Evolutionary conservation across 2,329 filamentous ascomycete species (phyloP).

Genomic region (Shiraia sp.): DNA sequence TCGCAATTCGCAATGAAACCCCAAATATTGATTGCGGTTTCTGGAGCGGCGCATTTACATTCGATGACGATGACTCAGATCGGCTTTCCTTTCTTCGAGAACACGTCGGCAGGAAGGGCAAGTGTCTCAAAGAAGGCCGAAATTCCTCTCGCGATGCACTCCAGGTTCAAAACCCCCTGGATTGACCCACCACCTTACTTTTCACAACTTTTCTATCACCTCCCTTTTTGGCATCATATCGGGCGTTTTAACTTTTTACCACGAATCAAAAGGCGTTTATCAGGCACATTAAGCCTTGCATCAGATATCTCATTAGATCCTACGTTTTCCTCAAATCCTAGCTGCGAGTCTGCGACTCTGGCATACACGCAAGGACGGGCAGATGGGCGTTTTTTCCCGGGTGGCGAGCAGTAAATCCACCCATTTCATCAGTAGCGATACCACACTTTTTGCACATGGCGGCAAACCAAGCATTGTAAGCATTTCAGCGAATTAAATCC

Average conservation of each 20-base stretch:
- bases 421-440: background rate
- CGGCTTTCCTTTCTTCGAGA: slow-evolving; percentile 41
- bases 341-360: background rate
- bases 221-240: background rate
- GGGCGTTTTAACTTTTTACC: background rate
- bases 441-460: background rate
- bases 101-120: slow-evolving; percentile 43
- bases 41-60: slow-evolving; percentile 44
- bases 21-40: slow-evolving; percentile 47
- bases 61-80: slow-evolving; percentile 34
- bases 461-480: background rate
- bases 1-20: slow-evolving; percentile 38
- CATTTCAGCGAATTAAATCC: too few relatives aligned
- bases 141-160: background rate
- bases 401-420: too few relatives aligned
- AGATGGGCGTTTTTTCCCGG: too few relatives aligned
- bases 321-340: background rate
- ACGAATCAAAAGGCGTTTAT: background rate
- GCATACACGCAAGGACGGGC: too few relatives aligned
- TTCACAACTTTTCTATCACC: slow-evolving; percentile 2
- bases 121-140: slow-evolving; percentile 41
- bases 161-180: background rate
- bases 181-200: background rate
- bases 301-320: too few relatives aligned
- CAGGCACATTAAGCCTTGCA: too few relatives aligned